phyloP scores from a whole-genome alignment of 345 rosid genomes.

The Dovyalis caffra region DNA sequence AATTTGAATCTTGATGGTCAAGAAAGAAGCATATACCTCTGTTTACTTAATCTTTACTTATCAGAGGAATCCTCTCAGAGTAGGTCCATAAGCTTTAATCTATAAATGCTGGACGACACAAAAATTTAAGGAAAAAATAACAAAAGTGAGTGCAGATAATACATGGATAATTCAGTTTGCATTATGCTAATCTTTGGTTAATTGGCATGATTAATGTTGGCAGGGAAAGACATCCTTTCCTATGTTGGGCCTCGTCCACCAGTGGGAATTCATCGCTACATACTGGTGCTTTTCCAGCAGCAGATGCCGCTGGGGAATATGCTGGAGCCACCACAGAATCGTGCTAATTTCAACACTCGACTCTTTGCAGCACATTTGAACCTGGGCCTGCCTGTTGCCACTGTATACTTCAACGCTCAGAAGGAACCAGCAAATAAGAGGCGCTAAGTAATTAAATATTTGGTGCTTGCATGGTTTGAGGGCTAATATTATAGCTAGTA shows the following conservation, averaged over 20 bases:
- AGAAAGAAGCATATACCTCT: too few relatives aligned
- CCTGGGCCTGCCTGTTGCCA: conserved; percentile 79
- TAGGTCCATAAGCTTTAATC: too few relatives aligned
- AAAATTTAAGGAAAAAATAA: too few relatives aligned
- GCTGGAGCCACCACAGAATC: conserved; percentile 51
- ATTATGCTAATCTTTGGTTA: too few relatives aligned
- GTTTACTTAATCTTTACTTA: too few relatives aligned
- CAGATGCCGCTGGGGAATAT: conserved; percentile 45
- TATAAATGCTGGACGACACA: too few relatives aligned
- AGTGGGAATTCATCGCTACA: conserved; percentile 83
- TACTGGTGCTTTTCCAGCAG: conserved; percentile 69
- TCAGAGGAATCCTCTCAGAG: too few relatives aligned
- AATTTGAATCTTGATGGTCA: too few relatives aligned
- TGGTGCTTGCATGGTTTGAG: too few relatives aligned
- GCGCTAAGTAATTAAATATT: conserved; percentile 24
- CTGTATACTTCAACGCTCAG: conserved; percentile 82
- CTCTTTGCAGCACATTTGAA: conserved; percentile 52
- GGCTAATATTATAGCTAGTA: too few relatives aligned
- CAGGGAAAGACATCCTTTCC: conserved; percentile 70
- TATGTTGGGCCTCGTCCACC: conserved; percentile 78
- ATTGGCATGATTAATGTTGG: background rate
- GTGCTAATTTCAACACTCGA: conserved; percentile 78
- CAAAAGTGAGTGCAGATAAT: too few relatives aligned
- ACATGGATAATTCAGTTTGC: too few relatives aligned
- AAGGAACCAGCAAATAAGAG: conserved; percentile 73